Evolutionary conservation across 2,329 filamentous ascomycete genomes (phyloP).

Genomic region (Thelonectria discophora): DNA sequence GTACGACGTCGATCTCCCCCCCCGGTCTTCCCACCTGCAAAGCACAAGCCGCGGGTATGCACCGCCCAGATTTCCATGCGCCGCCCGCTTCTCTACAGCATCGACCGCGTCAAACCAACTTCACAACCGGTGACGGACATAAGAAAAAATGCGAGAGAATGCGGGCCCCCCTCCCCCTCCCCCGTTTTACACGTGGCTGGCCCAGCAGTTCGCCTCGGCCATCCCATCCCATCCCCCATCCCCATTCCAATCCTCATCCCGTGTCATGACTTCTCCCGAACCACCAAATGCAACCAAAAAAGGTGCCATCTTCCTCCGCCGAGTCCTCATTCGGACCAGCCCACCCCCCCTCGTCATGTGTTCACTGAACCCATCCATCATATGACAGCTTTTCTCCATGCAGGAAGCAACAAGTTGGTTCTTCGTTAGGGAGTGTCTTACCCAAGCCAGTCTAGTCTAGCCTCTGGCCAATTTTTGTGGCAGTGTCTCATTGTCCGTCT

Average conservation of each 20-base stretch:
- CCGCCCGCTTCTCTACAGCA: neutral
- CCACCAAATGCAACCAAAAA: neutral
- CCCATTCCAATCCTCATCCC: no score
- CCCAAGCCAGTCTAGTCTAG: neutral
- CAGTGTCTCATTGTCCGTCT: conserved; percentile 11
- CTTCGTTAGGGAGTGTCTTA: conserved; percentile 2
- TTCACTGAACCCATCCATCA: neutral
- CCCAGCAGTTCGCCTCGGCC: conserved; percentile 20
- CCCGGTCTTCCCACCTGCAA: neutral
- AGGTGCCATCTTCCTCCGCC: no score
- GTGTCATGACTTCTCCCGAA: neutral
- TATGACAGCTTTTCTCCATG: conserved; percentile 1
- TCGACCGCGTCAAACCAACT: neutral
- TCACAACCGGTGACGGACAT: conserved; percentile 5
- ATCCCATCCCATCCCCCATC: neutral
- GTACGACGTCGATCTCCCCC: neutral
- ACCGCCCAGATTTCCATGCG: neutral
- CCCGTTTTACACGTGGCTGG: conserved; percentile 16
- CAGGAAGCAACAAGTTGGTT: neutral
- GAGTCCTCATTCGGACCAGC: no score
- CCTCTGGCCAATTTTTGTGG: neutral
- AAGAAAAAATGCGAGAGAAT: neutral
- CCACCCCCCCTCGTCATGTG: neutral
- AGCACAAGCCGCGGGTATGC: neutral
- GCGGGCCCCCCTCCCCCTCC: no score